phyloP scores from a whole-genome alignment of 2,329 filamentous ascomycete species.

The Chaetomium sp. region DNA sequence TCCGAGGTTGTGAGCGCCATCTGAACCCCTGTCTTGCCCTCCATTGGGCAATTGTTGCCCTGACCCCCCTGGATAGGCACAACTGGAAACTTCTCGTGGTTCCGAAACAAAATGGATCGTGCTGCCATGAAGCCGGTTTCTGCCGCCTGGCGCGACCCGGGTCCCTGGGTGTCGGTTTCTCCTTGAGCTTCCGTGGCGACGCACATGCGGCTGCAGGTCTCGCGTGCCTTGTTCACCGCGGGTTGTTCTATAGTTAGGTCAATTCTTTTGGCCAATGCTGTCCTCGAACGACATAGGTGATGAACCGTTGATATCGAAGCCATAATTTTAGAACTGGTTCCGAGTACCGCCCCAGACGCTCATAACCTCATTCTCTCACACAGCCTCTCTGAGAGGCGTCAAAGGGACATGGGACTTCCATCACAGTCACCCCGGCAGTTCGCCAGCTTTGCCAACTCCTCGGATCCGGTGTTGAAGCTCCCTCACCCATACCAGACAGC shows the following conservation, averaged over 20 bases:
- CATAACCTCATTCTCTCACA: too few relatives aligned
- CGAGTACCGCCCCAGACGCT: too few relatives aligned
- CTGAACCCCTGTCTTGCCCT: conserved; percentile 6
- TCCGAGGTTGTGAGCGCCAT: conserved; percentile 23
- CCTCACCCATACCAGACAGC: conserved; percentile 28
- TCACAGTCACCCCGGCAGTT: conserved; percentile 20
- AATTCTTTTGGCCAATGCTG: too few relatives aligned
- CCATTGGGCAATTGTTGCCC: conserved; percentile 13
- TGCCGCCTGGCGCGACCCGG: neutral
- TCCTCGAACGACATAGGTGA: too few relatives aligned
- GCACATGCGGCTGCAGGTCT: neutral
- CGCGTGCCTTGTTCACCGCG: neutral
- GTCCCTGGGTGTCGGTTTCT: neutral
- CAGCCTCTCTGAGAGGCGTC: neutral
- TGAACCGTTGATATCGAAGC: too few relatives aligned
- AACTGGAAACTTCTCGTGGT: too few relatives aligned
- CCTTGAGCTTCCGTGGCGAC: neutral
- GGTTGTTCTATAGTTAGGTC: neutral
- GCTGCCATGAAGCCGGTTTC: conserved; percentile 8
- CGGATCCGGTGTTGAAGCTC: conserved; percentile 26
- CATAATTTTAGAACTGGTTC: too few relatives aligned
- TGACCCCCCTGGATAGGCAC: conserved; percentile 1
- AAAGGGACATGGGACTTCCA: conserved; percentile 13
- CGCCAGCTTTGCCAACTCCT: conserved; percentile 21
- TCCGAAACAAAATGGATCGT: neutral